Base-by-base conservation (phyloP, 768 basidiomycete genomes). In the Pseudohyphozyma bogoriensis region DNA sequence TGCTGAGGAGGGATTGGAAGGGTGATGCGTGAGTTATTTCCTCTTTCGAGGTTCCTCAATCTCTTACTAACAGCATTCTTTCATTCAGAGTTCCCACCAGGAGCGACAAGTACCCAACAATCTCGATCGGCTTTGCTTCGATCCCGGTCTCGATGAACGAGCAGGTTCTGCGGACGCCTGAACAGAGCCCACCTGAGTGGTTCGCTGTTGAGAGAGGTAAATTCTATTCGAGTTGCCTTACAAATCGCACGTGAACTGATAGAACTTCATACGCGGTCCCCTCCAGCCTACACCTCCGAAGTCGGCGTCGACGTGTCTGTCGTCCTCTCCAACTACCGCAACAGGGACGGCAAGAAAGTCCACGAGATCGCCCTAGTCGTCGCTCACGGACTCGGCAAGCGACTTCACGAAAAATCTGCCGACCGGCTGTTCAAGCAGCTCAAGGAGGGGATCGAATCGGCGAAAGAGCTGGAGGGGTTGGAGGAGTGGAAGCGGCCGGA, bases 111-210 rank as follows among this genome's bases (percentile, higher is more conserved):
- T 63, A 63, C 50, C 62, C 65, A 6, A 2, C 20, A 3, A 42
- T 67, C 52, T n/a, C 49, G 18, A 32, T 67, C 24, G 65, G 65
- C 0, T 67, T 67, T 36, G 65, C 65, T 0, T 58, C 59, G 22
- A 51, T 58, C 20, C 65, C 65, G 10, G 62, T 67, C 36, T 60
- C 59, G 11, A 53, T 67, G 29, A 55, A 67, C 36, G 62, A 58
- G 32, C 65, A 67, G 50, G 61, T 67, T 50, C 1, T 44, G 24
- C 39, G 62, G 4, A 63, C 62, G 28, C 68, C 63, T 28, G 73
- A 71, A 13, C 74, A 72, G 1, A 81, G 84, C 33, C 77, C 76
- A 15, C 77, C 70, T 7, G 80, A 76, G 24, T 91, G 88, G 72
- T 65, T 65, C 29, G 63, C 64, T 3, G 55, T 65, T 39, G 64